Percentiles rank a stretch among this genome's conserved stretches.
Evolutionary conservation across 1,284 basidiomycete genomes (phyloP).

Genomic region (Trichosporon asahii): DNA sequence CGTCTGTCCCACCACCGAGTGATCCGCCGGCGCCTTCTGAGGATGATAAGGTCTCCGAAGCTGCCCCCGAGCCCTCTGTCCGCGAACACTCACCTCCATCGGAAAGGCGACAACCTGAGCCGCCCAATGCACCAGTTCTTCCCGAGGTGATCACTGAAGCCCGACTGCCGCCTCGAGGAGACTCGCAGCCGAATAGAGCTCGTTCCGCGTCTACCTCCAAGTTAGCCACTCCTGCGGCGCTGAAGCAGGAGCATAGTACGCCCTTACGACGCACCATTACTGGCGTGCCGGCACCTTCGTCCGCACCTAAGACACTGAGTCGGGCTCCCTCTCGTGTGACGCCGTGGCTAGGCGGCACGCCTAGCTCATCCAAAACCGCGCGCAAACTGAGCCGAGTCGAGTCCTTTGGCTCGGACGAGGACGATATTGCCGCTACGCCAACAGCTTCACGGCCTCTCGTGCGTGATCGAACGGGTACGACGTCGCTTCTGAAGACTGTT

Average conservation of each 20-base stretch:
- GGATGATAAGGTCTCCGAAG: background rate
- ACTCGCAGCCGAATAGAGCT: background rate
- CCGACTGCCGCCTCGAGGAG: background rate
- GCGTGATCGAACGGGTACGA: constrained; percentile 31
- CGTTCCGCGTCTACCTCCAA: background rate
- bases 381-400: background rate
- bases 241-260: background rate
- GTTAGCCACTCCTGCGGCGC: background rate
- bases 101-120: background rate
- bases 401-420: constrained; percentile 18
- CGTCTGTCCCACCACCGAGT: background rate
- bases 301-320: background rate
- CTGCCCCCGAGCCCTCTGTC: background rate
- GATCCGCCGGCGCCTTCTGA: background rate
- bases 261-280: background rate
- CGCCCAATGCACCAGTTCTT: background rate
- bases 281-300: background rate
- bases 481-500: constrained; percentile 3
- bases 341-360: constrained; percentile 22
- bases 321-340: constrained; percentile 19
- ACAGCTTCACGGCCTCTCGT: constrained; percentile 25
- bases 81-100: background rate
- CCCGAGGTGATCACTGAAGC: background rate
- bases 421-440: background rate
- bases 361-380: background rate